These are phyloP conservation scores for Phytophthora brassicae DNA, from an alignment of 352 stramenopile genomes.

Conservation along the genomic window DNA sequence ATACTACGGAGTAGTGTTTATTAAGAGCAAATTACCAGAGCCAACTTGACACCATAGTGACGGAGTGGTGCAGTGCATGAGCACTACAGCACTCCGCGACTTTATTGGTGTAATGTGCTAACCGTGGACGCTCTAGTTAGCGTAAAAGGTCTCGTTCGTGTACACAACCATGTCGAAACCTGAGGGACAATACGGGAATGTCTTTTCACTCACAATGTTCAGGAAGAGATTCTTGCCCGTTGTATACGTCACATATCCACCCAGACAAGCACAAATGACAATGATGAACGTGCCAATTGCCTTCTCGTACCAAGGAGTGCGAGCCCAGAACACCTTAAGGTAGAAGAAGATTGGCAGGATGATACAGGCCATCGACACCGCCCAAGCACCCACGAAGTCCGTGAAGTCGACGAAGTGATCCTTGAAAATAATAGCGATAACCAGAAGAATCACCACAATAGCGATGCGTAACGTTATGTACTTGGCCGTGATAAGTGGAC, in stretches of 20 bases:
- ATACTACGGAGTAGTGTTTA: no score
- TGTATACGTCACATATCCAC: conserved; percentile 47
- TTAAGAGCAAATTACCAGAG: conserved; percentile 11
- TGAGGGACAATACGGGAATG: conserved; percentile 61
- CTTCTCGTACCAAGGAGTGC: conserved; percentile 53
- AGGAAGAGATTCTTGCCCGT: conserved; percentile 48
- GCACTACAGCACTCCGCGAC: conserved; percentile 18
- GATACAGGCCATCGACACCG: conserved; percentile 61
- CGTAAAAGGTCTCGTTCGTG: conserved; percentile 56
- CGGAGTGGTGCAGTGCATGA: conserved; percentile 14
- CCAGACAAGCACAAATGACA: conserved; percentile 35
- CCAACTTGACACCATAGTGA: not conserved
- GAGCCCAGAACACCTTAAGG: conserved; percentile 63
- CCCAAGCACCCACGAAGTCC: conserved; percentile 69
- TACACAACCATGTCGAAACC: conserved; percentile 52
- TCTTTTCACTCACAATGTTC: conserved; percentile 33
- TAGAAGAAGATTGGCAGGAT: conserved; percentile 75
- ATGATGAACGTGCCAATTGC: conserved; percentile 37
- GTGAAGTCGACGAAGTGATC: conserved; percentile 69
- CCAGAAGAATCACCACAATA: conserved; percentile 47
- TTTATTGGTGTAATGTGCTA: conserved; percentile 10
- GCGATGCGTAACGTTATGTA: conserved; percentile 42
- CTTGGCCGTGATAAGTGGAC: conserved; percentile 40
- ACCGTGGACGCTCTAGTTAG: conserved; percentile 24
- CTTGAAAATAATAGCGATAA: conserved; percentile 59